Percentiles rank a stretch among this genome's conserved stretches.
Evolutionary conservation across 345 rosid genomes (phyloP).

Genomic region (Corymbia maculata): DNA sequence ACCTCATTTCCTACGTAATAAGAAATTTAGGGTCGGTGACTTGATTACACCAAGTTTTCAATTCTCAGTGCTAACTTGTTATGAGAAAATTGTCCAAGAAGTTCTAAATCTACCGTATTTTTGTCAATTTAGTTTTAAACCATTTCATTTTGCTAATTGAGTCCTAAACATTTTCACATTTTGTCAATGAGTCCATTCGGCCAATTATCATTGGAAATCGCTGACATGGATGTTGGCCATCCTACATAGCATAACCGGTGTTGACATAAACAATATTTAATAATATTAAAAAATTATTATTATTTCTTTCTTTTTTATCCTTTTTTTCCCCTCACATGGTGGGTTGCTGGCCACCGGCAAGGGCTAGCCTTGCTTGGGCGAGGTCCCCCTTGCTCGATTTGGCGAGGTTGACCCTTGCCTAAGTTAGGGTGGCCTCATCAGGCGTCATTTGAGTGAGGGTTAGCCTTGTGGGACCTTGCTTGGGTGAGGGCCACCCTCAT

Average conservation of each 20-base stretch:
- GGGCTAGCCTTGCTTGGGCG: too few relatives aligned
- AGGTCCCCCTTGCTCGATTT: not conserved
- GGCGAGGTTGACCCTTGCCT: accelerated
- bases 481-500: not conserved
- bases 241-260: accelerated
- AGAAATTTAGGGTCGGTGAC: not conserved
- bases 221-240: not conserved
- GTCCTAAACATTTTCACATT: too few relatives aligned
- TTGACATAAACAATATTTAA: not conserved
- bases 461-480: not conserved
- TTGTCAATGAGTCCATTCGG: too few relatives aligned
- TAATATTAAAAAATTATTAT: too few relatives aligned
- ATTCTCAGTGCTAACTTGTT: not conserved
- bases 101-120: too few relatives aligned
- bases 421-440: not conserved
- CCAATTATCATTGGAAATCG: not conserved
- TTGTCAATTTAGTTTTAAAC: too few relatives aligned
- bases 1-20: not conserved
- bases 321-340: not conserved
- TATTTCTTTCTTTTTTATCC: too few relatives aligned
- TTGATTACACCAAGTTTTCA: too few relatives aligned
- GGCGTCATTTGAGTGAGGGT: not conserved
- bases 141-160: not conserved
- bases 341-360: not conserved
- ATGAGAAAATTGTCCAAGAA: not conserved